Base-by-base conservation (phyloP, 164 flowering plant genomes). In the Akebia trifoliata region DNA sequence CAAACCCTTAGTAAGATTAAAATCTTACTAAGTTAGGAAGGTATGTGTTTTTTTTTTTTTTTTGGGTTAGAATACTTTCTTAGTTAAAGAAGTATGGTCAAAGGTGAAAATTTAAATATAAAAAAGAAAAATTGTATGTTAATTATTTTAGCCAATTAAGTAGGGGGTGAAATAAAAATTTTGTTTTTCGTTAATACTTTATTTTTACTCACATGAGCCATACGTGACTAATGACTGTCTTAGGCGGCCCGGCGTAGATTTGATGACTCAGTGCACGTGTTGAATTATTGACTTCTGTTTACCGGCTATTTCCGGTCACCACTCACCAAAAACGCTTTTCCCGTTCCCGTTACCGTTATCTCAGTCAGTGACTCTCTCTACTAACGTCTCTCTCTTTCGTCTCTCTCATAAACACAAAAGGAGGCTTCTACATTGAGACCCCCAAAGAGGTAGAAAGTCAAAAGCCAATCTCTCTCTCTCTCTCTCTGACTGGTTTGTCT, bases 221-320 rank as follows among this genome's bases (percentile, higher is more conserved):
- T 44, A 44, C 48, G 48, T 44, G 48, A 43, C 10, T 6, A 26
- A 24, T 18, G 18, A 39, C 22, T 1, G 2, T 10, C 29, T 29
- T 11, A 22, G n/a, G 29, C 50, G 15, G 28, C 50, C 22, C 50
- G 50, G 50, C 28, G 50, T 46, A 2, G 50, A 25, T 7, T 22
- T 0, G 43, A 2, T 10, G 29, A 25, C 1, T 11, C 30, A 8
- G 11, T 46, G 50, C 31, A 46, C 50, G 50, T 46, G 50, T 46
- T 46, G 50, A 46, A n/a, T 11, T 8, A 9, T 24, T 8, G 2
- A 10, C 50, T 18, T 5, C 8, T n/a, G 4, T 8, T 18, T 42
- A 22, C 50, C 50, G 50, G 50, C n/a, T 3, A 24, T 46, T 22
- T 4, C 50, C 50, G 17, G 50, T 46, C 50, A 10, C 50, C 50